phyloP scores from a whole-genome alignment of 139 green algal genomes.

The Chlamydomonas applanata region DNA sequence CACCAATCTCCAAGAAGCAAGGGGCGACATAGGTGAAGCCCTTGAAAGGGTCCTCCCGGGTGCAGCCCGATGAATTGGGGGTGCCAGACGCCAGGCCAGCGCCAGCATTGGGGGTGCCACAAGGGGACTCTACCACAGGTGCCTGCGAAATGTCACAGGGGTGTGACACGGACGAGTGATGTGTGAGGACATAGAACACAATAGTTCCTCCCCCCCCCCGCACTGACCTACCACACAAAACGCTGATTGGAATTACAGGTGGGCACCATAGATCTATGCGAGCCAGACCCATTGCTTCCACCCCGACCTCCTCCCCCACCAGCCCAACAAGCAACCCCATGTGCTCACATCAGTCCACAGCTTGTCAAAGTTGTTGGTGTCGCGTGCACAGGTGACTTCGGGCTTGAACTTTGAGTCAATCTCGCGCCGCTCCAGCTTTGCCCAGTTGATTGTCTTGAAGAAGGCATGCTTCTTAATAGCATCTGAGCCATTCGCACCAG shows the following conservation, averaged over 20 bases:
- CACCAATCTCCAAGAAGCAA: conserved; percentile 26
- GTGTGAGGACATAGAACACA: no score
- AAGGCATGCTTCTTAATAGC: conserved; percentile 83
- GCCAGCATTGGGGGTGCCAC: conserved; percentile 50
- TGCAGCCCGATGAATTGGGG: background rate
- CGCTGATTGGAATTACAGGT: no score
- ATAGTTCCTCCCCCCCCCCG: no score
- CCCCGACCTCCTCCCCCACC: no score
- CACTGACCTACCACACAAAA: no score
- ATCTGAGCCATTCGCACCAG: conserved; percentile 58
- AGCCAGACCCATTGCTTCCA: no score
- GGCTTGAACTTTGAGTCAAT: conserved; percentile 87
- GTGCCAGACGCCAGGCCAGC: background rate
- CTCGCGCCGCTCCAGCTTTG: conserved; percentile 68
- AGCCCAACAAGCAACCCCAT: conserved; percentile 48
- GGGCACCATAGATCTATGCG: no score
- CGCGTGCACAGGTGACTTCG: conserved; percentile 16
- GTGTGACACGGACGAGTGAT: no score
- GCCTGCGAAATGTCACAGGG: no score
- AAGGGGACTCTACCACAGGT: conserved; percentile 46
- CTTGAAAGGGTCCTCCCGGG: conserved; percentile 45
- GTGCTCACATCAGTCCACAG: conserved; percentile 27
- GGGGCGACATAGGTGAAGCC: conserved; percentile 73
- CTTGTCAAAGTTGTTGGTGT: conserved; percentile 41
- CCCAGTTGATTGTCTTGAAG: conserved; percentile 89